Base-by-base conservation (phyloP, 306 rosid genomes). In the Vicia villosa region DNA sequence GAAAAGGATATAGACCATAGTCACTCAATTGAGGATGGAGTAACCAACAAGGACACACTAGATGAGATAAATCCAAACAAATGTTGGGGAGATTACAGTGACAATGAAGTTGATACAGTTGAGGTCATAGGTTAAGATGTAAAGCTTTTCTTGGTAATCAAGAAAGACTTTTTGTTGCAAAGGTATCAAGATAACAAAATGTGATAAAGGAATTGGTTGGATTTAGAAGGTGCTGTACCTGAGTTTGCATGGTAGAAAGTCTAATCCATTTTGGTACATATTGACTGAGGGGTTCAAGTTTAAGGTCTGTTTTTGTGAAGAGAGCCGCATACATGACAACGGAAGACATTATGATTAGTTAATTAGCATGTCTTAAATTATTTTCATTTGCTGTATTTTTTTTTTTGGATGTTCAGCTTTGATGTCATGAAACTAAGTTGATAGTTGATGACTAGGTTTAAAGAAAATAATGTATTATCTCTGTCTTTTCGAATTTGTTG, bases 1-100 rank as follows among this genome's bases (percentile, higher is more conserved):
- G 89, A 82, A 62, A 84, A 83, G 67, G 85, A 77, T 17, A 21
- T 24, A 55, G 89, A 81, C 40, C 51, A 32, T 14, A 77, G 54
- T 64, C 75, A 74, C 9, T 52, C 50, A n/a, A 64, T 74, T 69
- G 78, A 46, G 45, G 82, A 70, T 43, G 73, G 68, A 63, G 89
- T 74, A 59, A 37, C 75, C 54, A 63, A 77, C 70, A 75, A 63
- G 26, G 77, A 72, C 40, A 19, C 26, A n/a, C 80, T 54, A 3
- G 72, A 72, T 24, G 89, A 83, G 79, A 77, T 82, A 70, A 84
- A 80, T 38, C 56, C 81, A 77, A 62, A 65, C 78, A 94, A 86
- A 76, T 84, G 96, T 68, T 94, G 99, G 96, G 99, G 97, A 83
- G 97, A 90, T 79, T 91, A 85, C 83, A 94, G 96, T 60, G 96